phyloP scores from a whole-genome alignment of 1,139 yeast genomes.

The Taiozyma sp. region DNA sequence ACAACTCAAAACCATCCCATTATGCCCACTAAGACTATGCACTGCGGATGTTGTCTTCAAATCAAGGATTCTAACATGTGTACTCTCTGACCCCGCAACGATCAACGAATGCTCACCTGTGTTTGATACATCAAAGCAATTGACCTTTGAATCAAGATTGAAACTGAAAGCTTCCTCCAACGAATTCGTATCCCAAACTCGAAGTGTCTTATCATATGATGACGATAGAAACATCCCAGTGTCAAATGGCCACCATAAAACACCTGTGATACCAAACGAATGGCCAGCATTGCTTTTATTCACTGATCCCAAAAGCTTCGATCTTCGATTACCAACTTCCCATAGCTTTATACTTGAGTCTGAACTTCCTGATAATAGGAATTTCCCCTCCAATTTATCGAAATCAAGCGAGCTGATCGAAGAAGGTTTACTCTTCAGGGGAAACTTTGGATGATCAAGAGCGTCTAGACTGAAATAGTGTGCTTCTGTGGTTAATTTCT shows the following conservation, averaged over 20 bases:
- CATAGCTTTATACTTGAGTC: conserved; percentile 69
- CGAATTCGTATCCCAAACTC: conserved; percentile 76
- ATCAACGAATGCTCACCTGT: conserved; percentile 49
- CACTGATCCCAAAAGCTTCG: conserved; percentile 19
- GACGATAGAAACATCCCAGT: conserved; percentile 82
- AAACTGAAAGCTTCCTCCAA: conserved; percentile 63
- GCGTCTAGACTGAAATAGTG: conserved; percentile 32
- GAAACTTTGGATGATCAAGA: conserved; percentile 26
- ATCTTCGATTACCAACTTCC: conserved; percentile 28
- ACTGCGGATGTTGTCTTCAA: conserved; percentile 65
- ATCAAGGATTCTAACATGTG: conserved; percentile 67
- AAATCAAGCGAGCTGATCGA: conserved; percentile 65
- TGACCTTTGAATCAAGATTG: conserved; percentile 44
- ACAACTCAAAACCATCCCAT: conserved; percentile 57
- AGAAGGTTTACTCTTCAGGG: conserved; percentile 32
- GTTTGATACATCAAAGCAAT: conserved; percentile 42
- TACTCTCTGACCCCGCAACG: conserved; percentile 69
- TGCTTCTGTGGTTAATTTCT: conserved; percentile 31
- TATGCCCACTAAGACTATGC: conserved; percentile 65
- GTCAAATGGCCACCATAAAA: conserved; percentile 89
- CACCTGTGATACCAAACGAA: conserved; percentile 64
- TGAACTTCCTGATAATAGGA: conserved; percentile 68
- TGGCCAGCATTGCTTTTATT: conserved; percentile 38
- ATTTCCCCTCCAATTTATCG: conserved; percentile 48
- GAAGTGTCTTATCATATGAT: conserved; percentile 74